These are phyloP conservation scores for Fusarium irregulare DNA, from an alignment of 2,329 filamentous ascomycete species.

Conservation along the genomic window DNA sequence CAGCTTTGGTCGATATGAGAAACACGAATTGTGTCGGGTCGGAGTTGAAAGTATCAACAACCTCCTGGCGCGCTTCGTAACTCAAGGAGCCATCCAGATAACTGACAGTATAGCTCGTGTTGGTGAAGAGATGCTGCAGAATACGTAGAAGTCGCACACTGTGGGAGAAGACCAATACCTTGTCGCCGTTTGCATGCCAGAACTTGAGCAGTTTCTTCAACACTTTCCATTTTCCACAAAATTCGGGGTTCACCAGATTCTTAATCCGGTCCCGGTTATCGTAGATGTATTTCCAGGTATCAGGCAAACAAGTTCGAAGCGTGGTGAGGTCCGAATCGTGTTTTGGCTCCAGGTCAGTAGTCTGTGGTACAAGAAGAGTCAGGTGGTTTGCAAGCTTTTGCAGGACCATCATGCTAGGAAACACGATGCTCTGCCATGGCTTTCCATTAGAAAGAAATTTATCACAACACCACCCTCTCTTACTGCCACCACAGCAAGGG, in stretches of 20 bases:
- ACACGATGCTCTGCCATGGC: conserved; percentile 81
- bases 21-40: conserved; percentile 92
- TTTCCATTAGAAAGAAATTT: conserved; percentile 68
- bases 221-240: conserved; percentile 97
- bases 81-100: conserved; percentile 88
- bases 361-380: conserved; percentile 81
- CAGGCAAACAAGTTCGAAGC: conserved; percentile 79
- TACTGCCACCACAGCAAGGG: conserved; percentile 72
- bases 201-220: conserved; percentile 86
- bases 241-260: conserved; percentile 86
- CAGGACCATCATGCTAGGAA: conserved; percentile 83
- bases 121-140: conserved; percentile 84
- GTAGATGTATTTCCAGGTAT: conserved; percentile 80
- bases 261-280: conserved; percentile 80
- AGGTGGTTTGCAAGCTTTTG: conserved; percentile 94
- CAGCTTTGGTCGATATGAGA: conserved; percentile 92
- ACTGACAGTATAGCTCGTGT: conserved; percentile 89
- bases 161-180: conserved; percentile 95
- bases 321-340: conserved; percentile 81
- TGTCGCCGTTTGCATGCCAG: conserved; percentile 91
- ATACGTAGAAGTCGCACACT: conserved; percentile 88
- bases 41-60: conserved; percentile 91
- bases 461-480: conserved; percentile 84
- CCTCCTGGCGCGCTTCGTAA: conserved; percentile 83
- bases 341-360: conserved; percentile 73